Percentiles rank a stretch among this genome's conserved stretches.
These are phyloP conservation scores for Diaporthe capsici DNA, from an alignment of 2,329 filamentous ascomycete genomes.

Conservation along the genomic window DNA sequence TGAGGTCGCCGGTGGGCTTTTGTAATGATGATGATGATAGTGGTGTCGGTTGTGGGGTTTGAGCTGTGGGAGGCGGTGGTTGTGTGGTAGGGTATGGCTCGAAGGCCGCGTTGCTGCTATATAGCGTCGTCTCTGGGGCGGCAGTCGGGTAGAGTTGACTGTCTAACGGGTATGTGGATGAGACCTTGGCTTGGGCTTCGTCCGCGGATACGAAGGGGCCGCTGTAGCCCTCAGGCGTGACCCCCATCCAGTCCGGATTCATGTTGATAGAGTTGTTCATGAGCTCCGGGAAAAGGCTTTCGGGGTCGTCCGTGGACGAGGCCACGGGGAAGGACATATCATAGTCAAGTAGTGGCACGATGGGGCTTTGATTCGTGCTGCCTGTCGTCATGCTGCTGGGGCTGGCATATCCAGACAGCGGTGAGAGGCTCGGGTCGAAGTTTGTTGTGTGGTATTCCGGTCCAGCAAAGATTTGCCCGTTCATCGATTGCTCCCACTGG, in stretches of 20 bases:
- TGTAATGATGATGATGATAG: neutral
- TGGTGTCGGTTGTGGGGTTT: neutral
- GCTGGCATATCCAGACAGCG: conserved; percentile 20
- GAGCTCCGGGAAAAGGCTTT: conserved; percentile 9
- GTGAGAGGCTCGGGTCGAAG: neutral
- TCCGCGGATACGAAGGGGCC: neutral
- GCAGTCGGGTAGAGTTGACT: neutral
- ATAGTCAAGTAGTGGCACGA: conserved; percentile 26
- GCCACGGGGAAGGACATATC: neutral
- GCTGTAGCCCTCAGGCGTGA: neutral
- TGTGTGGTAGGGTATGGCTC: neutral
- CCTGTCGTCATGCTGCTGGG: conserved; percentile 34
- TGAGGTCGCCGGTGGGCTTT: neutral
- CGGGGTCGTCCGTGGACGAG: neutral
- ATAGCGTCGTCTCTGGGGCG: neutral
- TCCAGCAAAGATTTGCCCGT: neutral
- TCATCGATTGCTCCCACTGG: conserved; percentile 1
- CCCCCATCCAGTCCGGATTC: neutral
- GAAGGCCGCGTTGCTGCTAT: rapidly evolving
- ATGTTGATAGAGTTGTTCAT: neutral
- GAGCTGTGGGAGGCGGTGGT: neutral
- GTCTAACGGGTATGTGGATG: neutral
- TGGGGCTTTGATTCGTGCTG: conserved; percentile 31
- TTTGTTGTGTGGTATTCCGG: neutral
- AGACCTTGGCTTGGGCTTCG: neutral